phyloP scores from a whole-genome alignment of 257 asterid genomes.

The Thymus mandschuricus region DNA sequence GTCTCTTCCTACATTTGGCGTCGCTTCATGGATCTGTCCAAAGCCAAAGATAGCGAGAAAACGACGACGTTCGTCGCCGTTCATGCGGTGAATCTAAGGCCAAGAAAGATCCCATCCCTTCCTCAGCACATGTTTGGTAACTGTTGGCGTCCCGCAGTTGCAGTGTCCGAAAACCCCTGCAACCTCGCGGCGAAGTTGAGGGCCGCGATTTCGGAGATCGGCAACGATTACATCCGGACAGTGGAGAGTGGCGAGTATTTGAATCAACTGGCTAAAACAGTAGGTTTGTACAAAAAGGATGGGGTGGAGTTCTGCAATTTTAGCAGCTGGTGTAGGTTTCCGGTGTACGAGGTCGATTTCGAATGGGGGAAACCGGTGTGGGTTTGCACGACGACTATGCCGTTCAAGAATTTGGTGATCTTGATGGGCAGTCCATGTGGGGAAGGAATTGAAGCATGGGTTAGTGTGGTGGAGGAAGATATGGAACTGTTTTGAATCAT shows the following conservation, averaged over 20 bases:
- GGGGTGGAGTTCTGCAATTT: constrained; percentile 28
- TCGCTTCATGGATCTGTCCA: neutral
- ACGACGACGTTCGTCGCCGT: constrained; percentile 11
- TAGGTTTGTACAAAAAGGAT: neutral
- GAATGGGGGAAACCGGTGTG: constrained; percentile 60
- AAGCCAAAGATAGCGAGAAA: neutral
- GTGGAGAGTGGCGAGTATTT: constrained; percentile 24
- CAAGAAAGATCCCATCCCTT: constrained; percentile 15
- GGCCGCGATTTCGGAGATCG: constrained; percentile 8
- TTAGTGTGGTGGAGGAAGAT: neutral
- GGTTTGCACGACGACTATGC: constrained; percentile 35
- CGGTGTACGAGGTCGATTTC: constrained; percentile 42
- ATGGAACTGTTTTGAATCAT: neutral
- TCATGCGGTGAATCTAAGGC: constrained; percentile 29
- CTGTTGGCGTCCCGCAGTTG: constrained; percentile 14
- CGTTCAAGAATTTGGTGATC: constrained; percentile 32
- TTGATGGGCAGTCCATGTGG: constrained; percentile 33
- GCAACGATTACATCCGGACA: neutral
- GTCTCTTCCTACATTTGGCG: constrained; percentile 28
- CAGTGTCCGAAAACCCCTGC: neutral
- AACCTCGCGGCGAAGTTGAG: constrained; percentile 12
- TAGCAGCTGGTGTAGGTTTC: constrained; percentile 53
- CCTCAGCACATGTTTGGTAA: constrained; percentile 16
- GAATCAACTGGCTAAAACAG: neutral
- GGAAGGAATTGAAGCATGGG: constrained; percentile 44